Percentiles rank a stretch among this genome's conserved stretches.
Evolutionary conservation across 768 basidiomycete genomes (phyloP).

Genomic region (Suillus weaverae): DNA sequence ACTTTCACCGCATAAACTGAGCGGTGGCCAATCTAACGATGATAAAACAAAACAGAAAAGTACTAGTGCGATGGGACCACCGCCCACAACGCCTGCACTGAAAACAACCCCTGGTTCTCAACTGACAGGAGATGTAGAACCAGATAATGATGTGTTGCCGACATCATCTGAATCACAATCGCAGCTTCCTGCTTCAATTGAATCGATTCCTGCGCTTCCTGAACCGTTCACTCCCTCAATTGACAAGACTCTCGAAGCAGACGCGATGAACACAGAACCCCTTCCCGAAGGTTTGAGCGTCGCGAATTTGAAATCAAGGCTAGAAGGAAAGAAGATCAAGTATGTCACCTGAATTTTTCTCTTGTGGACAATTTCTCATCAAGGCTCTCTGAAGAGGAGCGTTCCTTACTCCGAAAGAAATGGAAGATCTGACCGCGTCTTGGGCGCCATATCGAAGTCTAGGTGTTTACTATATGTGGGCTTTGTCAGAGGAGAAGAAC

Average conservation of each 20-base stretch:
- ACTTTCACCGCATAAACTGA: constrained; percentile 53
- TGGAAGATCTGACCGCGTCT: constrained; percentile 69
- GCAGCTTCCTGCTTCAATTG: not conserved
- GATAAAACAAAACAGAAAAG: not conserved
- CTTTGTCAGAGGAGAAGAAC: constrained; percentile 49
- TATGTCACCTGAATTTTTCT: constrained; percentile 33
- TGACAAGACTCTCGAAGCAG: constrained; percentile 50
- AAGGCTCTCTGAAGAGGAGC: constrained; percentile 50
- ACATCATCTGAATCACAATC: constrained; percentile 19
- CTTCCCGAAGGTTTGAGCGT: constrained; percentile 64
- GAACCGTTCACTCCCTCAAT: constrained; percentile 70
- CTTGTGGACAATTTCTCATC: constrained; percentile 11
- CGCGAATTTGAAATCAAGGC: constrained; percentile 54
- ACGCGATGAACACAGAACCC: constrained; percentile 31
- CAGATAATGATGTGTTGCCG: constrained; percentile 35
- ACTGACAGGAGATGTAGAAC: constrained; percentile 3
- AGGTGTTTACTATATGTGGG: constrained; percentile 93
- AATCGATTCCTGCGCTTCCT: constrained; percentile 42
- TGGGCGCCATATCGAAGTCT: constrained; percentile 86
- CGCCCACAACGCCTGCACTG: constrained; percentile 4
- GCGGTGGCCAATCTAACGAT: constrained; percentile 12
- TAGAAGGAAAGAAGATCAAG: constrained; percentile 74
- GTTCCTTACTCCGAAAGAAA: constrained; percentile 76
- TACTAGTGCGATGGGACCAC: not conserved
- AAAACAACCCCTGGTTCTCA: not conserved